Evolutionary conservation across 768 basidiomycete species (phyloP).

Genomic region (Pilatotrama ljubarskyi): DNA sequence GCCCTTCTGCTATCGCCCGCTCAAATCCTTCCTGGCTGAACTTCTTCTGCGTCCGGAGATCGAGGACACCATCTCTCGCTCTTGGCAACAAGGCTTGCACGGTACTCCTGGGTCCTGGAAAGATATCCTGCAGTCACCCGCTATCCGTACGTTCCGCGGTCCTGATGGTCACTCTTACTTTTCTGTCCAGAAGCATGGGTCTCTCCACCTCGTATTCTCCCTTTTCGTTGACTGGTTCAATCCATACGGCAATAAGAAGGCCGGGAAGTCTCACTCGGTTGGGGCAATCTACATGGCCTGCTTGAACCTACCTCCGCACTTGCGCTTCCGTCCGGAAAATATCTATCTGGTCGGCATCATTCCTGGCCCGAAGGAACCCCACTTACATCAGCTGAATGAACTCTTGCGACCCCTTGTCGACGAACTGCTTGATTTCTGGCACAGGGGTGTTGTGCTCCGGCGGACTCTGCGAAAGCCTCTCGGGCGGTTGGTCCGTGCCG

Average conservation of each 20-base stretch:
- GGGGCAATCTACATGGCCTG: slow-evolving; percentile 28
- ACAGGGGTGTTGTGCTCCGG: slow-evolving; percentile 29
- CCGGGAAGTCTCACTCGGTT: slow-evolving; percentile 9
- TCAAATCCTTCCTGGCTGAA: not conserved
- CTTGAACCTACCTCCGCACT: slow-evolving; percentile 28
- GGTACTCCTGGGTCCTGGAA: not conserved
- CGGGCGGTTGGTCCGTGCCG: slow-evolving; percentile 34
- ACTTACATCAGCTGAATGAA: slow-evolving; percentile 37
- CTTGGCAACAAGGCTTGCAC: no score
- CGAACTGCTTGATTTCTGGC: slow-evolving; percentile 38
- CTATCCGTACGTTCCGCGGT: slow-evolving; percentile 14
- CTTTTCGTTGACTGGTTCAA: slow-evolving; percentile 24
- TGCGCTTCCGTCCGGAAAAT: slow-evolving; percentile 32
- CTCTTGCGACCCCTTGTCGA: slow-evolving; percentile 40
- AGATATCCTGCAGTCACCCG: slow-evolving; percentile 18
- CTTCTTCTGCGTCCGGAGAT: not conserved
- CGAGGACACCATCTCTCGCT: not conserved
- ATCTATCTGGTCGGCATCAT: slow-evolving; percentile 44
- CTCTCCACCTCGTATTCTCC: slow-evolving; percentile 10
- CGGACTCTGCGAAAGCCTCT: no score
- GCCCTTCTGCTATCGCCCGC: not conserved
- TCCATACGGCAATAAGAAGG: slow-evolving; percentile 15
- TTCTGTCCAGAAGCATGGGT: not conserved
- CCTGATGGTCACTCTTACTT: slow-evolving; percentile 7
- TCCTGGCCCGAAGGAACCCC: slow-evolving; percentile 42